Evolutionary conservation across 2,329 filamentous ascomycete species (phyloP), one percentile per base, ranked within the genome.

Genomic region (Xylaria hypoxylon): DNA sequence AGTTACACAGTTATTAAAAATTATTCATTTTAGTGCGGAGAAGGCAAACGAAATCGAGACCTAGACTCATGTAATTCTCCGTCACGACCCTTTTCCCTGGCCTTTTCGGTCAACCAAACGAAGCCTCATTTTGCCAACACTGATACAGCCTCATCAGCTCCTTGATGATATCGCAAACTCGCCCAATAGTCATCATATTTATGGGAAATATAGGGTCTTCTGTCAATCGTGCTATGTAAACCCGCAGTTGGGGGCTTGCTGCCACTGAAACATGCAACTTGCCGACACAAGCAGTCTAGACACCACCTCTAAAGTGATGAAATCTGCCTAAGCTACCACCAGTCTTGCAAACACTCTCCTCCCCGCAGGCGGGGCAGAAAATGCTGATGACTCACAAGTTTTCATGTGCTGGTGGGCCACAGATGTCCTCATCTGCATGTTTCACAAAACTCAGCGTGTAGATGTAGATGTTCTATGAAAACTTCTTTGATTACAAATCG

Each of bases 1-100:
- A 33, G 57, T 59, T 59, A 42, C 35, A 33, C 24, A 22, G 10
- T 7, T 13, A 22, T 42, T 33, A 3, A 45, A 48, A 51, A 7
- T 22, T 24, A 15, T 11, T 6, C n/a, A 10, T 2, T 5, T 22
- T 17, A 26, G 10, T 10, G 28, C 19, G 19, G 51, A 17, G 33
- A 38, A 55, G 33, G 40, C 31, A 38, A 33, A 48, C 51, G 22
- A 5, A 47, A 15, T 13, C 5, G 47, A 19, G 5, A 40, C 2
- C 50, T 26, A 31, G 17, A 28, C 31, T 56, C 50, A 4, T 48
- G 51, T 42, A 53, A 33, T 40, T n/a, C 35, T 52, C 28, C 15
- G 17, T 19, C 7, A 26, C 22, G 38, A 24, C 8, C 26, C 3
- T 26, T 24, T 38, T 15, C 3, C 35, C 24, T 2, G 11, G 17